Evolutionary conservation across 2,329 filamentous ascomycete genomes (phyloP), one percentile per base, ranked within the genome.

Genomic region (Ophiostoma triangulosporum): DNA sequence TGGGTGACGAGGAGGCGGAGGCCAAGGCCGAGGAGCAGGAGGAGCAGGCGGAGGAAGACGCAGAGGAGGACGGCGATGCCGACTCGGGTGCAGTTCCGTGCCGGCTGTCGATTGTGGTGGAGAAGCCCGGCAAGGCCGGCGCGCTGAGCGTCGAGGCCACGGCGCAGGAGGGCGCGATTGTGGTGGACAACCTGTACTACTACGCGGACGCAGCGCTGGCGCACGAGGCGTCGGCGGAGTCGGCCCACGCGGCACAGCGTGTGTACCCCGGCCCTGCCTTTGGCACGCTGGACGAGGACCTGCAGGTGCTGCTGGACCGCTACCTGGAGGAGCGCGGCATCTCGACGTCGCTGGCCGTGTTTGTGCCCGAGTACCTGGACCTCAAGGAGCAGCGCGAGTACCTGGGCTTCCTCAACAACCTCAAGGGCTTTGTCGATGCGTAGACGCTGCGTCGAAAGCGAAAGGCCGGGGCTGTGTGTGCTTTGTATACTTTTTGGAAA

Each of bases 311-410:
- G 62, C 77, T 97, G 67, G 91, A 97, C 77, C 81, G 85, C 62
- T 98, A 91, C 73, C 79, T 98, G 59, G 89, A 95, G 70, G 93
- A 96, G 78, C 81, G 93, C 62, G 93, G 91, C 59, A 81, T 98
- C 70, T 88, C 91, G 64, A 83, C 85, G 62, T 80, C 84, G 56
- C 78, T 98, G 62, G 91, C 90, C 52, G 73, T 90, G 61, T 96
- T 97, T 69, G 84, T 95, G 45, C 88, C 90, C 35, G 90, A 97
- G 68, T 98, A 95, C 73, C 90, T 97, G 65, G 89, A 97, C 67
- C 81, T 86, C 71, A 98, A 98, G 83, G 93, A 98, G 80, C 91
- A 97, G 80, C 86, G 83, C 72, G 93, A 98, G 77, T 98, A 98
- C 70, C 73, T 94, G 57, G 73, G 78, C 60, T 98, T 94, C 93